These are phyloP conservation scores for Candida ulmi DNA, from an alignment of 805 yeast genomes.

Conservation along the genomic window DNA sequence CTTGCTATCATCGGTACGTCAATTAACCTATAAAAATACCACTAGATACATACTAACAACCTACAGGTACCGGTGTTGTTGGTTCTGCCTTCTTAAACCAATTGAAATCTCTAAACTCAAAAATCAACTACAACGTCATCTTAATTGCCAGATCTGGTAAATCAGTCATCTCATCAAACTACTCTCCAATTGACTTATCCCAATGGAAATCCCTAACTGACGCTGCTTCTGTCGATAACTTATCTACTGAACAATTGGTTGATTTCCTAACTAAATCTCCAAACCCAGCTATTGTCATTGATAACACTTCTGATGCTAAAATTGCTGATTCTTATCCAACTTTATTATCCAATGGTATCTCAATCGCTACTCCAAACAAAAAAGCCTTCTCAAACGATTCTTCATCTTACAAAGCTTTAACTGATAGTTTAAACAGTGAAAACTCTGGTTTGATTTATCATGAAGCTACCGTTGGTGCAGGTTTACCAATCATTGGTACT, in stretches of 20 bases:
- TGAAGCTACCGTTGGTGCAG: constrained; percentile 99
- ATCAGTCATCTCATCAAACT: constrained; percentile 65
- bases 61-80: constrained; percentile 81
- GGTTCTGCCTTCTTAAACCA: constrained; percentile 89
- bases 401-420: constrained; percentile 68
- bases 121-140: constrained; percentile 69
- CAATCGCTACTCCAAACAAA: constrained; percentile 97
- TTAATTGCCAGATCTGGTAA: constrained; percentile 71
- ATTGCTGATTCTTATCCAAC: constrained; percentile 75
- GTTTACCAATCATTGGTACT: constrained; percentile 88
- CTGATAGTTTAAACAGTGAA: constrained; percentile 39
- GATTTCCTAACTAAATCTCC: constrained; percentile 61
- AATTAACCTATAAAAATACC: constrained; percentile 2
- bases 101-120: constrained; percentile 51
- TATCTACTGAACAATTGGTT: constrained; percentile 53
- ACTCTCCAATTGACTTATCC: constrained; percentile 60
- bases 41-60: constrained; percentile 7
- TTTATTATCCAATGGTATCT: constrained; percentile 71
- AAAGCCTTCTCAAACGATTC: constrained; percentile 87
- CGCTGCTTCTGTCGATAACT: constrained; percentile 38
- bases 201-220: constrained; percentile 48
- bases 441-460: constrained; percentile 77
- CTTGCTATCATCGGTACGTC: constrained; percentile 59
- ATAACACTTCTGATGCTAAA: constrained; percentile 83
- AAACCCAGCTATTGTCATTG: constrained; percentile 77